Base-by-base conservation (phyloP, 2,329 filamentous ascomycete genomes). In the Aureobasidium lini region DNA sequence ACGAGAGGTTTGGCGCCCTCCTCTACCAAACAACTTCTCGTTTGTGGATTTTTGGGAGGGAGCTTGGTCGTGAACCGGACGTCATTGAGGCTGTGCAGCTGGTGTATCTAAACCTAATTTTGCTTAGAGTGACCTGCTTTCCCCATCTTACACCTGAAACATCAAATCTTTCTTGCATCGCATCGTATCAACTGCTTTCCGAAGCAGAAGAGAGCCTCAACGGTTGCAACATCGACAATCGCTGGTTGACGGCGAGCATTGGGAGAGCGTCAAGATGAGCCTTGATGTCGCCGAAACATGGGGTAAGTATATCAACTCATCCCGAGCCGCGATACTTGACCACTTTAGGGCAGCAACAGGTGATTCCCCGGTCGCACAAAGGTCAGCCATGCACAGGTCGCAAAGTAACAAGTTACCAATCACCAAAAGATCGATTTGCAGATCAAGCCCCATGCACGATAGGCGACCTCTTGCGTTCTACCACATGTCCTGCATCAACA, bases 21-120 rank as follows among this genome's bases (percentile, higher is more conserved):
- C 43, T 29, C 50, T 28, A 29, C 39, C 50, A 11, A 54, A 42
- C 15, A 37, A 3, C 29, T 56, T 16, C 16, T n/a, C n/a, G 23
- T 54, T 54, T 54, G 50, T 29, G 28, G 50, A 31, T 43, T 29
- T 54, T 54, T 10, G 10, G n/a, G 29, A 28, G 52, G 40, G 39
- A 56, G 52, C 40, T 56, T 39, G 47, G 13, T 53, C 49, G 50
- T 39, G 16, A 31, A 31, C 23, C 16, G 50, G 18, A 56, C 11
- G 52, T 56, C 52, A 56, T 56, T 46, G 40, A 44, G 52, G 52
- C 52, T 56, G 50, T 54, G 50, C 50, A 54, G 29, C 29, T 42
- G 37, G 16, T 54, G 50, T 43, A 43, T 54, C 50, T 54, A 54
- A 54, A 54, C 50, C 39, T 34, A 42, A 43, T 42, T 54, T 43